Conservation (phyloP, 805 yeast species). For the Ogataea parapolymorpha region DNA sequence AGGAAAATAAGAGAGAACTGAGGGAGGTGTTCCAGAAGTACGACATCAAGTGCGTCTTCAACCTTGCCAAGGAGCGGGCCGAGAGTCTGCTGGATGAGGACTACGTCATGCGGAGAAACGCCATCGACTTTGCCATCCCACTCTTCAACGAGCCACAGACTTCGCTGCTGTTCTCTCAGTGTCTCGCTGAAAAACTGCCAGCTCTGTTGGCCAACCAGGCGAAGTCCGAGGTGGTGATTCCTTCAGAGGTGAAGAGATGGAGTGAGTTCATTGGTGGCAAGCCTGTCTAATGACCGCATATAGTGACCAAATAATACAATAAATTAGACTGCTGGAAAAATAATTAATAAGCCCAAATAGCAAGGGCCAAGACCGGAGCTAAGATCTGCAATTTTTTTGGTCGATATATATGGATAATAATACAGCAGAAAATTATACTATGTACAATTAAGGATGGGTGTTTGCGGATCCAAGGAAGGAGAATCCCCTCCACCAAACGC, state of each 20-base stretch:
- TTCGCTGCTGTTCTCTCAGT: slow-evolving; percentile 77
- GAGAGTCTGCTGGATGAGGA: slow-evolving; percentile 81
- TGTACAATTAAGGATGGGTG: slow-evolving; percentile 22
- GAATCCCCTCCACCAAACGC: background rate
- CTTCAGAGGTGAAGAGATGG: slow-evolving; percentile 91
- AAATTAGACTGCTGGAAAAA: background rate
- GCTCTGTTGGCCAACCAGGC: slow-evolving; percentile 47
- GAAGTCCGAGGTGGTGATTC: slow-evolving; percentile 50
- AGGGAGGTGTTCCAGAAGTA: slow-evolving; percentile 90
- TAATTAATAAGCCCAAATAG: background rate
- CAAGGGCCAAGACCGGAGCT: background rate
- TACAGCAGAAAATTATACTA: slow-evolving; percentile 1
- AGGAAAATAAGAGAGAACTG: slow-evolving; percentile 85
- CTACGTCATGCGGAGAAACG: slow-evolving; percentile 98
- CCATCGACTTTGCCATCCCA: slow-evolving; percentile 96
- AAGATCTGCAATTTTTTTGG: background rate
- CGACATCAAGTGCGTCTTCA: slow-evolving; percentile 84
- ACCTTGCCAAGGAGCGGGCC: slow-evolving; percentile 88
- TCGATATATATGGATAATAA: background rate
- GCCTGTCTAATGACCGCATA: slow-evolving; percentile 50
- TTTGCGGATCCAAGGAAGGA: slow-evolving; percentile 29
- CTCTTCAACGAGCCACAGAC: slow-evolving; percentile 97
- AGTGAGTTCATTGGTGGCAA: slow-evolving; percentile 94
- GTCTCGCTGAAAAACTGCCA: slow-evolving; percentile 69
- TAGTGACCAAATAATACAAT: slow-evolving; percentile 5